Conservation (phyloP, 2,329 filamentous ascomycete species). For the Sarocladiaceae sp. region DNA sequence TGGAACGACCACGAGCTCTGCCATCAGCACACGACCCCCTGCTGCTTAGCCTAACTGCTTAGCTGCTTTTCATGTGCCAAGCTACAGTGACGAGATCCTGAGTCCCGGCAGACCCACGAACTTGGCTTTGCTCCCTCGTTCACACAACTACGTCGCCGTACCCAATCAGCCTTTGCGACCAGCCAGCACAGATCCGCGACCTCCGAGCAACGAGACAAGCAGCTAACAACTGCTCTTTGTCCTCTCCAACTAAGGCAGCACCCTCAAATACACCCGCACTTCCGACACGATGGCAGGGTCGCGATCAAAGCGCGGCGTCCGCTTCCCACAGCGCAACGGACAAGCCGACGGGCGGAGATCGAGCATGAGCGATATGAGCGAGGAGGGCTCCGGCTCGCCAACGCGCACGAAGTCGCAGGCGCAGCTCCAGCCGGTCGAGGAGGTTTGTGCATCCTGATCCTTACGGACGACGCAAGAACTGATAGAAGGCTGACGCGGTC, state of each 20-base stretch:
- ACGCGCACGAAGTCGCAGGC: conserved; percentile 21
- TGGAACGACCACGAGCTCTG: no score
- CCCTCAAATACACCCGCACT: conserved; percentile 8
- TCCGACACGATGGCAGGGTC: conserved; percentile 25
- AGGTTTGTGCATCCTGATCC: conserved; percentile 22
- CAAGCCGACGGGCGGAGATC: conserved; percentile 56
- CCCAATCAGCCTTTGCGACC: background rate
- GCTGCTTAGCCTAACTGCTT: background rate
- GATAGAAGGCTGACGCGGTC: background rate
- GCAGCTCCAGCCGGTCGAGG: conserved; percentile 27
- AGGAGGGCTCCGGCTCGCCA: conserved; percentile 37
- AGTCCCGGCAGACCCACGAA: background rate
- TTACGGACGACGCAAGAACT: background rate
- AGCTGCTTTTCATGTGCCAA: conserved; percentile 9
- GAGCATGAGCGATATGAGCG: conserved; percentile 67
- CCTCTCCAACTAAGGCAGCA: conserved; percentile 5
- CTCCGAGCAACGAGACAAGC: background rate
- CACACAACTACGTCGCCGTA: background rate
- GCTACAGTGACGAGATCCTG: conserved; percentile 6
- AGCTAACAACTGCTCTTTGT: background rate
- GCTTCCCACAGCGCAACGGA: conserved; percentile 45
- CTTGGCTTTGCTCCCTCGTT: background rate
- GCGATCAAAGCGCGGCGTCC: conserved; percentile 43
- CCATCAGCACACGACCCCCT: background rate
- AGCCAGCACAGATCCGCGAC: background rate